Conservation (phyloP, 108 stramenopile genomes). For the Stephanodiscus triporus region DNA sequence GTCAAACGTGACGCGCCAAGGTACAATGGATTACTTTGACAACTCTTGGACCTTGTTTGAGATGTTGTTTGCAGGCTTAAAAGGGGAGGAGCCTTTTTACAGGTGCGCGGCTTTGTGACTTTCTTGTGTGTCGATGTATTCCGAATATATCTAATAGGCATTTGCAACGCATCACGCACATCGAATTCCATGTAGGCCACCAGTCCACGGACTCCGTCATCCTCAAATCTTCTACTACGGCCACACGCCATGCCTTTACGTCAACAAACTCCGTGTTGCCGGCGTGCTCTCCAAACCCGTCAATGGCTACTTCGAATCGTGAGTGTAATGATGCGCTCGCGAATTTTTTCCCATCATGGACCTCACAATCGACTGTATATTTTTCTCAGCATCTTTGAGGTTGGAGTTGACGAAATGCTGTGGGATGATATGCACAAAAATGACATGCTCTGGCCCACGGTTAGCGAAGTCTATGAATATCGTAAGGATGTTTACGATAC, state of each 20-base stretch:
- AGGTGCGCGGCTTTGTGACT: slow-evolving; percentile 38
- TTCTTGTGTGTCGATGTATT: not conserved
- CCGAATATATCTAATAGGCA: not conserved
- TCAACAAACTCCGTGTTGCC: slow-evolving; percentile 92
- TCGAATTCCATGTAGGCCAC: slow-evolving; percentile 46
- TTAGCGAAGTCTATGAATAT: slow-evolving; percentile 87
- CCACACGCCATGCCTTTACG: slow-evolving; percentile 89
- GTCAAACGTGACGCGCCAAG: slow-evolving; percentile 68
- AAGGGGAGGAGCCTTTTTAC: slow-evolving; percentile 91
- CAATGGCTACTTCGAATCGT: slow-evolving; percentile 87
- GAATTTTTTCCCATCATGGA: not conserved
- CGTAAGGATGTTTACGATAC: slow-evolving; percentile 77
- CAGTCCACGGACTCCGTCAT: slow-evolving; percentile 84
- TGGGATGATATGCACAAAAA: slow-evolving; percentile 95
- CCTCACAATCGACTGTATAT: too few relatives aligned
- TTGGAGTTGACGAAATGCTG: slow-evolving; percentile 96
- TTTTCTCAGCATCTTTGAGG: slow-evolving; percentile 93
- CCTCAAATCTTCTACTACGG: slow-evolving; percentile 96
- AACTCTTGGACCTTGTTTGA: slow-evolving; percentile 94
- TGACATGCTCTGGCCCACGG: slow-evolving; percentile 91
- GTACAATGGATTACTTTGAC: slow-evolving; percentile 87
- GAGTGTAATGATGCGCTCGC: too few relatives aligned
- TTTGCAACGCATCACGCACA: not conserved
- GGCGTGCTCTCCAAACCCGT: slow-evolving; percentile 79
- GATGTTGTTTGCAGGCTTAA: slow-evolving; percentile 86